Evolutionary conservation across 1,284 basidiomycete species (phyloP), one percentile per base, ranked within the genome.

Genomic region (Malassezia obtusa): DNA sequence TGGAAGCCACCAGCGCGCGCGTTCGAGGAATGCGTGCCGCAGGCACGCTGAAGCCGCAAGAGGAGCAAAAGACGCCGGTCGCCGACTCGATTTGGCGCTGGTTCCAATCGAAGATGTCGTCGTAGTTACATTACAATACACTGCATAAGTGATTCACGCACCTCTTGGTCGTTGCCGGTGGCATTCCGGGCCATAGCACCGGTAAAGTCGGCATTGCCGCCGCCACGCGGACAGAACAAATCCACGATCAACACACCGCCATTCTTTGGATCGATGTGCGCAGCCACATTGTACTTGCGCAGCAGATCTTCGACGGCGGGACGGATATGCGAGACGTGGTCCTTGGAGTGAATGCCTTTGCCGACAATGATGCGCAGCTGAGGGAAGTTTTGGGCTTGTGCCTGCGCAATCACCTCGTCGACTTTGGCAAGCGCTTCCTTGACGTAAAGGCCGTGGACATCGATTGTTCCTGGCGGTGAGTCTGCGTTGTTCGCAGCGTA

Each of bases 371-470:
- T 77, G 51, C 82, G 80, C n/a, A 96, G 73, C 68, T 88, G 81
- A 4, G 77, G 66, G 52, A 84, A 80, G 0, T 86, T 85, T 38
- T 80, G 77, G 21, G 73, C 73, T 60, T 84, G 84, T 4, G 84
- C 87, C 39, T 82, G 77, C 60, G 81, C 75, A 24, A 92, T 81
- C 10, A 84, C 83, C 39, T 77, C 68, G 55, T 77, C 75, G 6
- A 73, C 72, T 15, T 68, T 61, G 37, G 68, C 67, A 24, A 77
- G 65, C 8, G 75, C 70, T 75, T 98, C 92, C 66, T 89, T 88
- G 45, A 92, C 89, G 74, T 88, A 94, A 7, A 98, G 77, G 1
- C 89, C 89, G 69, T 92, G 89, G 36, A 98, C 77, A 74, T 98
- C 53, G 1, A 65, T 39, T 0, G 65, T 67, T 15, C 63, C 65